Evolutionary conservation across 345 rosid species (phyloP).

Genomic region (Gossypium ekmanianum): DNA sequence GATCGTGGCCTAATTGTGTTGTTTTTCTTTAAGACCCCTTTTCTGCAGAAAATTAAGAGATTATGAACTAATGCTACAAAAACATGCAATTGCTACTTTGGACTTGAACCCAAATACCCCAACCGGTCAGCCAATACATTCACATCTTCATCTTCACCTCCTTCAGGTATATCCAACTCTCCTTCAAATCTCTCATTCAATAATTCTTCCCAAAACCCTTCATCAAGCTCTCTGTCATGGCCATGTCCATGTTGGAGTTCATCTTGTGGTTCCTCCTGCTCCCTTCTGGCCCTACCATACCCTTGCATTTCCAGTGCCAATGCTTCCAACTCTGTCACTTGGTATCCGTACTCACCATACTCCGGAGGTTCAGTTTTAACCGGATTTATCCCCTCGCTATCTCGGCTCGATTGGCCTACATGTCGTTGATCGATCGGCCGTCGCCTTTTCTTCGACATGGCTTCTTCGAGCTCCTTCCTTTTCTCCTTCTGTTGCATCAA

Average conservation of each 20-base stretch:
- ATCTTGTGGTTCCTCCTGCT: conserved; percentile 24
- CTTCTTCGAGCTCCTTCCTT: conserved; percentile 57
- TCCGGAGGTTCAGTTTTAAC: conserved; percentile 53
- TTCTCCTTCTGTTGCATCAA: conserved; percentile 39
- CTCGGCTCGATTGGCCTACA: conserved; percentile 21
- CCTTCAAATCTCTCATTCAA: conserved; percentile 44
- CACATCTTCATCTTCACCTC: conserved; percentile 44
- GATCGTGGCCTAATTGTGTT: conserved; percentile 11
- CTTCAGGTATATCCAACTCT: conserved; percentile 36
- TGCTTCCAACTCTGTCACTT: conserved; percentile 76
- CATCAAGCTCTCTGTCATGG: conserved; percentile 42
- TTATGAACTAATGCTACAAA: background rate
- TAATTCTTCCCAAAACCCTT: conserved; percentile 67
- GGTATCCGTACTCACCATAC: conserved; percentile 28
- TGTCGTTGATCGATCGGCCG: conserved; percentile 34
- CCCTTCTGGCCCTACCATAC: conserved; percentile 34
- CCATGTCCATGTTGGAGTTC: conserved; percentile 23
- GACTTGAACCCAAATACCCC: conserved; percentile 50
- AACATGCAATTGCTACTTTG: conserved; percentile 1
- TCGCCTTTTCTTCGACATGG: conserved; percentile 42
- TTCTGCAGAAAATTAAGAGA: background rate
- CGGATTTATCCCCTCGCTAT: background rate
- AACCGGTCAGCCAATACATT: conserved; percentile 40
- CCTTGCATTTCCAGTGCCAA: conserved; percentile 94
- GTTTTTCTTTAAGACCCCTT: background rate